Base-by-base conservation (phyloP, 2,329 filamentous ascomycete species). In the Fusarium liriodendri region DNA sequence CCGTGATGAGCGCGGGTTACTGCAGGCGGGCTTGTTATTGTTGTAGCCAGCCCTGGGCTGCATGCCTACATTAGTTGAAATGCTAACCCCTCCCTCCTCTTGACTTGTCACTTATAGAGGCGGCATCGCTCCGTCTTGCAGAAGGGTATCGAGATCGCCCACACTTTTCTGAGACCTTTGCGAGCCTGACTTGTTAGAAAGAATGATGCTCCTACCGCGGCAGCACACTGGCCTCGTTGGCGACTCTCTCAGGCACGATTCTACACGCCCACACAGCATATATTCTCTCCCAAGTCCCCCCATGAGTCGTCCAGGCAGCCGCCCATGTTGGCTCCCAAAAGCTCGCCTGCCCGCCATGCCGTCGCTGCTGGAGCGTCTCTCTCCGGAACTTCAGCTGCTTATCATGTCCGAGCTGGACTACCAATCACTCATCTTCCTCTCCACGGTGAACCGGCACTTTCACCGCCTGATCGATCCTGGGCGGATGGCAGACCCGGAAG, bases 341-440 rank as follows among this genome's bases (percentile, higher is more conserved):
- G 66, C 64, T 55, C 60, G 55, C 16, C 65, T 64, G 4, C 66
- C 68, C 22, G 42, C 32, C 58, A 79, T 74, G 73, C 66, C 77
- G 14, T 80, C 77, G 8, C 57, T 71, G 5, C 66, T 84, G 38
- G 82, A 84, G 61, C 76, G 78, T 18, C 78, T 85, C 11, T 82
- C 83, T 0, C 54, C 60, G 20, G 80, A 82, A 61, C 64, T 85
- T 14, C 81, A 82, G 42, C 70, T 71, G 3, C 79, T 82, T 37
- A 76, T 85, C 47, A 81, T 81, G 62, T 79, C 78, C 6, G 60
- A 79, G 29, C 72, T 85, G n/a, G 83, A 84, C 72, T 85, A 85
- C 55, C 81, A 84, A 69, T 79, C 82, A n/a, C 79, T 85, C 35
- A 85, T 85, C 52, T 78, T 81, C 62, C 76, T 85, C 7, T 85